A percentile compares a stretch with the other conserved stretches of the same genome.
Evolutionary conservation across 1,139 yeast species (phyloP).

Genomic region (Geotrichum carabidarum): DNA sequence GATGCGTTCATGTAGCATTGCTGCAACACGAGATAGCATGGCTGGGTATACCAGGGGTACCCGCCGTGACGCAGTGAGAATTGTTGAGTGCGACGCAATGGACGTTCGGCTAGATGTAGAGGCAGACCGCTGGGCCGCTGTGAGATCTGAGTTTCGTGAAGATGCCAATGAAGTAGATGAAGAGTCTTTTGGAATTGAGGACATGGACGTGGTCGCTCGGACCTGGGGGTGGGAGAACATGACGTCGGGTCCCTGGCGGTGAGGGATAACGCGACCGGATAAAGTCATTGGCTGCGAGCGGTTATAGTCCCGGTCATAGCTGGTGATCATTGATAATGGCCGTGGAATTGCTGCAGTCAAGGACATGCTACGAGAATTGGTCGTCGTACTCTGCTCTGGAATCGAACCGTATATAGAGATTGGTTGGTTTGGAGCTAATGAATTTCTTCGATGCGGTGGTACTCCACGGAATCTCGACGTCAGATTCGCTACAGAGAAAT

Average conservation of each 20-base stretch:
- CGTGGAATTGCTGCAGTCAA: not conserved
- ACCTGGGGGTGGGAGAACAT: conserved; percentile 1
- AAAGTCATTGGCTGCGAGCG: conserved; percentile 26
- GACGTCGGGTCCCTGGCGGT: conserved; percentile 25
- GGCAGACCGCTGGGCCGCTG: conserved; percentile 8
- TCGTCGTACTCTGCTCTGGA: not conserved
- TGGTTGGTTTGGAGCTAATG: not conserved
- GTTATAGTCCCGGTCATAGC: conserved; percentile 21
- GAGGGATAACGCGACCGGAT: conserved; percentile 33
- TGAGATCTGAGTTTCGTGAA: conserved; percentile 1
- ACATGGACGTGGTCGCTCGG: not conserved
- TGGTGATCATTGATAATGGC: not conserved
- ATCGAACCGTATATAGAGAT: not conserved
- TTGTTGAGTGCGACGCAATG: conserved; percentile 30
- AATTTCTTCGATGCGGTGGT: not conserved
- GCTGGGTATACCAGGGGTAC: conserved; percentile 84
- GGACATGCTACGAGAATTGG: conserved; percentile 8
- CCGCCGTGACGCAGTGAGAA: conserved; percentile 44
- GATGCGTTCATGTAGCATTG: conserved; percentile 64
- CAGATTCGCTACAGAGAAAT: not conserved
- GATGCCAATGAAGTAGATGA: conserved; percentile 8
- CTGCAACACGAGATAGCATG: conserved; percentile 76
- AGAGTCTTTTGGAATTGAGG: conserved; percentile 1
- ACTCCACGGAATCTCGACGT: not conserved
- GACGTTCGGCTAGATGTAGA: conserved; percentile 18